These are phyloP conservation scores for Durio zibethinus DNA, from an alignment of 345 rosid species.

Conservation along the genomic window DNA sequence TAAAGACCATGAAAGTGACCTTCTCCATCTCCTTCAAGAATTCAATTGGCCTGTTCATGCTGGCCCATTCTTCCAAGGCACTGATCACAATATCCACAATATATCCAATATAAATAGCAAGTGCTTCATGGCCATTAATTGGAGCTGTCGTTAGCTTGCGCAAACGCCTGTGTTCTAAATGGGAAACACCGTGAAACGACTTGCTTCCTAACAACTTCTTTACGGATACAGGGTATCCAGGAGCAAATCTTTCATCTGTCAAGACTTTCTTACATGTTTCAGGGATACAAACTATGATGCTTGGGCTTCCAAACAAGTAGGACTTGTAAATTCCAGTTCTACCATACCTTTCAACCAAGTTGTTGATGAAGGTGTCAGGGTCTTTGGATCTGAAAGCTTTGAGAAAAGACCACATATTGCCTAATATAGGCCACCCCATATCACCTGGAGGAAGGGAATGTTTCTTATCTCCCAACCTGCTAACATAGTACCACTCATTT, in stretches of 20 bases:
- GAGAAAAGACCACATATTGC: conserved; percentile 42
- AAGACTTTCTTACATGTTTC: conserved; percentile 31
- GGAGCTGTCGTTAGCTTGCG: conserved; percentile 31
- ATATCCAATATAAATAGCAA: conserved; percentile 17
- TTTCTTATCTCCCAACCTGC: conserved; percentile 31
- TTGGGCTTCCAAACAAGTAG: conserved; percentile 30
- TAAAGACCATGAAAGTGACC: conserved; percentile 30
- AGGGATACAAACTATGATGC: conserved; percentile 21
- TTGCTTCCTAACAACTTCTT: conserved; percentile 16
- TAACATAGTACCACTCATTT: conserved; percentile 18
- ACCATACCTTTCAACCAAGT: conserved; percentile 16
- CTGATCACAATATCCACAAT: conserved; percentile 24
- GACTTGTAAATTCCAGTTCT: conserved; percentile 32
- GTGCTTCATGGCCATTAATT: conserved; percentile 33
- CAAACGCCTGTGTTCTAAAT: conserved; percentile 28
- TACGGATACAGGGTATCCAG: conserved; percentile 28
- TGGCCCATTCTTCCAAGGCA: conserved; percentile 30
- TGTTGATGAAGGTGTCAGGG: conserved; percentile 16
- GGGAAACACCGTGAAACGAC: conserved; percentile 17
- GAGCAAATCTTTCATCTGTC: conserved; percentile 26
- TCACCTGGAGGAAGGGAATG: conserved; percentile 27
- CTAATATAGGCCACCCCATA: conserved; percentile 23
- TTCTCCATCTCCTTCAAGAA: conserved; percentile 29
- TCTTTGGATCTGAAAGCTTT: conserved; percentile 39
- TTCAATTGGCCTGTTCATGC: conserved; percentile 23